These are phyloP conservation scores for Vicia faba DNA, from an alignment of 306 rosid species.

Conservation along the genomic window DNA sequence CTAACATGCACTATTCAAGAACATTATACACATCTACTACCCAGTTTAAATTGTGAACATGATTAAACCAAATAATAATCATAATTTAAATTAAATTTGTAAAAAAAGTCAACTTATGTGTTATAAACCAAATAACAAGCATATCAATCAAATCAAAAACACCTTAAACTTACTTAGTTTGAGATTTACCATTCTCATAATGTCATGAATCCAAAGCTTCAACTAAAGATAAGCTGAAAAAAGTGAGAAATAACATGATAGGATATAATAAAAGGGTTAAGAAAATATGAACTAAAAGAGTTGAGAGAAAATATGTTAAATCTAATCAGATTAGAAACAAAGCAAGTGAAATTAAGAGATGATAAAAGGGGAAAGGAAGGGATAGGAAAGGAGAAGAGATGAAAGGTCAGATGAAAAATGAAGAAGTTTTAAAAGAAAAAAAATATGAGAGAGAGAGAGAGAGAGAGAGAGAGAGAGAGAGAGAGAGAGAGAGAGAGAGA, in stretches of 20 bases:
- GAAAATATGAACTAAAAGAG: constrained; percentile 22
- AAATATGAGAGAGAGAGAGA: constrained; percentile 4
- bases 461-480: not conserved
- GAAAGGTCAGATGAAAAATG: constrained; percentile 39
- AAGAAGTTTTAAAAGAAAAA: constrained; percentile 14
- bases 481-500: constrained; percentile 19
- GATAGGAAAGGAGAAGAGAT: constrained; percentile 6
- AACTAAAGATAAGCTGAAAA: constrained; percentile 1
- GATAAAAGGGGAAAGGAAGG: not conserved
- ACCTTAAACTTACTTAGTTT: constrained; percentile 17
- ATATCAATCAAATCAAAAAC: not conserved
- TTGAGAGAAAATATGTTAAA: not conserved
- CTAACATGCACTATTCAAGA: not conserved
- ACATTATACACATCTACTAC: constrained; percentile 1
- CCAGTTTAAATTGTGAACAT: not conserved
- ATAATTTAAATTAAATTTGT: not conserved
- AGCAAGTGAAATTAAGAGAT: not conserved
- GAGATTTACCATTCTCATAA: constrained; percentile 11
- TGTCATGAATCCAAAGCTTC: constrained; percentile 36
- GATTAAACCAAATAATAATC: constrained; percentile 7
- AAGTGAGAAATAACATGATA: constrained; percentile 23
- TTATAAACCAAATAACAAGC: constrained; percentile 10
- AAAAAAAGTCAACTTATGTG: not conserved
- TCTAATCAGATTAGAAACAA: not conserved
- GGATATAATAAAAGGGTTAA: constrained; percentile 5